These are phyloP conservation scores for Penicillium sp. DNA, from an alignment of 2,329 filamentous ascomycete genomes.

Conservation along the genomic window DNA sequence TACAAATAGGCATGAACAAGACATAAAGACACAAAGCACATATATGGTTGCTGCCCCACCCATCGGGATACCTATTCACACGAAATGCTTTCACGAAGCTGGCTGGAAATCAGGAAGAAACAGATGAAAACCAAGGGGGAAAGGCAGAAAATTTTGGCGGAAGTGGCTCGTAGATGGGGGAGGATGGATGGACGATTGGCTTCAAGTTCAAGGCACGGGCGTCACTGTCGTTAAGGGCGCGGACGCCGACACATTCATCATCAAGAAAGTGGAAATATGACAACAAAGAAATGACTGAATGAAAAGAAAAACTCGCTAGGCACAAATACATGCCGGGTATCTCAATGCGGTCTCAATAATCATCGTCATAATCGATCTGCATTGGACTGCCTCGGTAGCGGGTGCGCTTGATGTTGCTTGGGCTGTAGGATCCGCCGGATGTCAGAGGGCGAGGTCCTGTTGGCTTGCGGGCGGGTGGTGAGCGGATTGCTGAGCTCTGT, in stretches of 20 bases:
- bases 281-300: constrained; percentile 7
- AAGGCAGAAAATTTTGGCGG: constrained; percentile 4
- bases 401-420: constrained; percentile 36
- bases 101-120: constrained; percentile 1
- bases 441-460: constrained; percentile 49
- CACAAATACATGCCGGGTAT: constrained; percentile 24
- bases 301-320: constrained; percentile 15
- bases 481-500: constrained; percentile 34
- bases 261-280: constrained; percentile 1
- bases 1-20: too few species aligned
- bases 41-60: constrained; percentile 6
- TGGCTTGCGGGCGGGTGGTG: constrained; percentile 44
- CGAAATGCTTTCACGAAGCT: too few species aligned
- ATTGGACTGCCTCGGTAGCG: constrained; percentile 42
- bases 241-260: constrained; percentile 3
- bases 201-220: constrained; percentile 5
- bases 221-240: constrained; percentile 16
- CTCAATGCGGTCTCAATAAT: constrained; percentile 29
- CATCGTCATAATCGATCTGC: constrained; percentile 41
- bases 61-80: too few species aligned
- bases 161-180: constrained; percentile 11
- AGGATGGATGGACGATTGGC: constrained; percentile 6
- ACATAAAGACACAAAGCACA: constrained; percentile 5
- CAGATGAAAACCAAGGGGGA: not conserved
- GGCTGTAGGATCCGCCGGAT: constrained; percentile 37